These are phyloP conservation scores for Actinomortierella wolfii DNA, from an alignment of 371 early-diverging fungal genomes.

Conservation along the genomic window DNA sequence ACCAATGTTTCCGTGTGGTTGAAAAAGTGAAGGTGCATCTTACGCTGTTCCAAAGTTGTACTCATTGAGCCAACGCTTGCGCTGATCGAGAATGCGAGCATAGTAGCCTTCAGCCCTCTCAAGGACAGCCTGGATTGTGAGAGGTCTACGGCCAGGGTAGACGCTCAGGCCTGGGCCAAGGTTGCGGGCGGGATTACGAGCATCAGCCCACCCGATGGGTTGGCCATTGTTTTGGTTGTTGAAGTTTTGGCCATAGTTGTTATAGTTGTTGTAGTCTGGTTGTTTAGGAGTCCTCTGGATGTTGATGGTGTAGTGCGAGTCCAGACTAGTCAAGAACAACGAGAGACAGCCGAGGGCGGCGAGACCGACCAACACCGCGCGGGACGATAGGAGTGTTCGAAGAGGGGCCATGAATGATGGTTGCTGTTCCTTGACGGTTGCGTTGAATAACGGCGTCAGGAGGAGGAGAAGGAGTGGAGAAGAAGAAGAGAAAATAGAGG, in stretches of 20 bases:
- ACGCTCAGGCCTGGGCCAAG: slow-evolving; percentile 12
- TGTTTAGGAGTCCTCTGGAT: no score
- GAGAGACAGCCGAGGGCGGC: slow-evolving; percentile 25
- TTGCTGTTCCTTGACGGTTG: no score
- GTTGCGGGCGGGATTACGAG: slow-evolving; percentile 1
- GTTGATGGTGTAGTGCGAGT: slow-evolving; percentile 1
- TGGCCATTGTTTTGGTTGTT: not conserved
- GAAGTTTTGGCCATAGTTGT: not conserved
- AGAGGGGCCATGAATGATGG: slow-evolving; percentile 21
- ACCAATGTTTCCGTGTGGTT: not conserved
- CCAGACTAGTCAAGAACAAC: slow-evolving; percentile 25
- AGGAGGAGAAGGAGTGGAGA: no score
- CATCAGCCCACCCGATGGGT: slow-evolving; percentile 25
- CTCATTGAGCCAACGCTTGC: slow-evolving; percentile 4
- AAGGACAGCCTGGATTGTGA: slow-evolving; percentile 22
- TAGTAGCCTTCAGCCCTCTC: slow-evolving; percentile 31
- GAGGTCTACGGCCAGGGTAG: slow-evolving; percentile 24
- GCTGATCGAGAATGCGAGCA: slow-evolving; percentile 24
- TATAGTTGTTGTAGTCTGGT: not conserved
- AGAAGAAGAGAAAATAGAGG: no score
- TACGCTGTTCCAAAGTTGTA: slow-evolving; percentile 17
- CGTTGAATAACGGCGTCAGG: no score
- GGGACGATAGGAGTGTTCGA: slow-evolving; percentile 20
- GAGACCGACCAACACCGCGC: slow-evolving; percentile 29
- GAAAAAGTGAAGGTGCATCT: slow-evolving; percentile 1